Percentiles rank a stretch among this genome's conserved stretches.
These are phyloP conservation scores for Ophiostoma populinum DNA, from an alignment of 2,329 filamentous ascomycete species.

Conservation along the genomic window DNA sequence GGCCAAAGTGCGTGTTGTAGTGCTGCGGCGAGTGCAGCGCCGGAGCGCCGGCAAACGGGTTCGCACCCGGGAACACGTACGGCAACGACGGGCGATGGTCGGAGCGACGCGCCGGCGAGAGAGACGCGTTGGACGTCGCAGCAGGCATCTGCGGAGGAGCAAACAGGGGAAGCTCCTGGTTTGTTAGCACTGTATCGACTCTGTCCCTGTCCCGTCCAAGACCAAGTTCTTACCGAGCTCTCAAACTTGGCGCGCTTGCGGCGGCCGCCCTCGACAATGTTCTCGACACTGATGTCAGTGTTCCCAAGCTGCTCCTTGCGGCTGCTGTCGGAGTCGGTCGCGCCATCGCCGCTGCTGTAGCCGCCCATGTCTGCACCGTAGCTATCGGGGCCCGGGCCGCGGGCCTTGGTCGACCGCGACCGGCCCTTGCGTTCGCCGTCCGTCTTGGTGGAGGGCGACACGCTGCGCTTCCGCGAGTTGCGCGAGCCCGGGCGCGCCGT, in stretches of 20 bases:
- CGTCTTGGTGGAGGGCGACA: constrained; percentile 50
- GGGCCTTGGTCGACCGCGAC: constrained; percentile 53
- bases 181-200: neutral
- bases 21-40: constrained; percentile 73
- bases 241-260: constrained; percentile 90
- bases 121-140: constrained; percentile 90
- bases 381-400: constrained; percentile 30
- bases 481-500: constrained; percentile 52
- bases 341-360: constrained; percentile 79
- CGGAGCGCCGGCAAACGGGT: constrained; percentile 62
- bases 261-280: constrained; percentile 92
- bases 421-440: constrained; percentile 56
- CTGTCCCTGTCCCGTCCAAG: neutral
- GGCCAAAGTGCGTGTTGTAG: constrained; percentile 39
- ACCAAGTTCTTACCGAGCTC: constrained; percentile 61
- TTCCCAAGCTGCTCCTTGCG: constrained; percentile 78
- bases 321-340: constrained; percentile 57
- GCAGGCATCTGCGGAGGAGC: constrained; percentile 87
- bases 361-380: constrained; percentile 46
- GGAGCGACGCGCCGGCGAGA: constrained; percentile 74
- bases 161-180: constrained; percentile 83
- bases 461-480: constrained; percentile 58
- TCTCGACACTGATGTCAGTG: constrained; percentile 94
- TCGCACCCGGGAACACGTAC: constrained; percentile 58
- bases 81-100: constrained; percentile 57